phyloP scores from a whole-genome alignment of 306 rosid genomes.

The Vicia faba region DNA sequence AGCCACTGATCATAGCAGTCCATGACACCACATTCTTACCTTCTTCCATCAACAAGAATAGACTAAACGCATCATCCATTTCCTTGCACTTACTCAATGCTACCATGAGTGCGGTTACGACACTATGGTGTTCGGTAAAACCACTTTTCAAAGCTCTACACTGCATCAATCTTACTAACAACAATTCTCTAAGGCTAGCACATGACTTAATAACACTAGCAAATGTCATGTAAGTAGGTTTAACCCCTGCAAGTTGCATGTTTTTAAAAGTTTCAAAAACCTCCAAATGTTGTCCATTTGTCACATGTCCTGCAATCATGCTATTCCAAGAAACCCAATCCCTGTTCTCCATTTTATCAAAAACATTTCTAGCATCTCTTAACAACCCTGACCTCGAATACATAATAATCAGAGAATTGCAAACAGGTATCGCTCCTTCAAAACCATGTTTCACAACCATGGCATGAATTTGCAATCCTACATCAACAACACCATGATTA shows the following conservation, averaged over 20 bases:
- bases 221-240: conserved; percentile 58
- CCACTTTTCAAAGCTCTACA: conserved; percentile 65
- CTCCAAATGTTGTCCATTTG: conserved; percentile 57
- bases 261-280: conserved; percentile 59
- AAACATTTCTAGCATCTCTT: conserved; percentile 61
- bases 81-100: conserved; percentile 66
- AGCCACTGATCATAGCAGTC: conserved; percentile 89
- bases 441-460: conserved; percentile 68
- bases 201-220: conserved; percentile 64
- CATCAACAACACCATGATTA: conserved; percentile 44
- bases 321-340: conserved; percentile 79
- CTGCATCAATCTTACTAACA: conserved; percentile 61
- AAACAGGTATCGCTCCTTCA: conserved; percentile 47
- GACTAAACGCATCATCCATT: conserved; percentile 61
- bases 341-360: conserved; percentile 55
- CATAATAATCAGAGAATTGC: conserved; percentile 71
- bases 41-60: conserved; percentile 53
- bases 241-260: conserved; percentile 63
- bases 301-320: conserved; percentile 68
- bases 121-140: conserved; percentile 47
- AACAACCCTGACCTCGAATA: conserved; percentile 67
- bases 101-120: conserved; percentile 69
- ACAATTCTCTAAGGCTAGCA: conserved; percentile 54
- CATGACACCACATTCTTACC: conserved; percentile 70
- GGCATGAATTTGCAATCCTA: conserved; percentile 67